Base-by-base conservation (phyloP, 305 asterid species). In the Solanum chacoense region DNA sequence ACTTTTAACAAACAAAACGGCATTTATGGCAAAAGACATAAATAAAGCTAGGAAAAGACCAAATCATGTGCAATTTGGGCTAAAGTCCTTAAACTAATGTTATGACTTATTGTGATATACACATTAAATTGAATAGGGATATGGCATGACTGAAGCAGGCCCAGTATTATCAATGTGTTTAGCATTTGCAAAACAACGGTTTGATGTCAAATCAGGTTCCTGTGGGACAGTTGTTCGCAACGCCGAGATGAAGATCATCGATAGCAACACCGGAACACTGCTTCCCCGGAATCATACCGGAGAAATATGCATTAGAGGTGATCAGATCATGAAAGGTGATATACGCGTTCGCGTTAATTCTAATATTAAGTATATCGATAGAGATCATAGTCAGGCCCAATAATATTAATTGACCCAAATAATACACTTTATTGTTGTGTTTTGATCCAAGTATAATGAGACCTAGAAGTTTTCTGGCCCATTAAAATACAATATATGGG, bases 121-220 rank as follows among this genome's bases (percentile, higher is more conserved):
- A 80, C 18, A 40, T 26, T 13, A 85, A 85, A 75, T 32, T 34
- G 45, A 35, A 85, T 24, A 95, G 96, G 96, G 96, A 12, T 95
- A 95, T 88, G 98, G 98, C 16, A 95, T 95, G 98, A 95, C 98
- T 2, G 98, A 95, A 89, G 94, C 95, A 11, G 95, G 95, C 12
- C 80, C 90, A 72, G 93, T 94, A 35, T 26, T 95, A 84, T 69
- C 96, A 78, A 90, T 92, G 91, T 91, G 94, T 90, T 91, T 94
- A 85, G 95, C 96, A 71, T 95, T 94, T 84, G 98, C 98, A 28
- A 95, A 94, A 75, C 87, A 69, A 8, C 92, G 92, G 13, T 90
- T 90, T 13, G 90, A 89, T 76, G 93, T 92, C 78, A 94, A 95
- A 85, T 88, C 94, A 22, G 95, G 96, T 42, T 90, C 98, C 6